Evolutionary conservation across 1,139 yeast species (phyloP).

Genomic region (Dujonia santamariae): DNA sequence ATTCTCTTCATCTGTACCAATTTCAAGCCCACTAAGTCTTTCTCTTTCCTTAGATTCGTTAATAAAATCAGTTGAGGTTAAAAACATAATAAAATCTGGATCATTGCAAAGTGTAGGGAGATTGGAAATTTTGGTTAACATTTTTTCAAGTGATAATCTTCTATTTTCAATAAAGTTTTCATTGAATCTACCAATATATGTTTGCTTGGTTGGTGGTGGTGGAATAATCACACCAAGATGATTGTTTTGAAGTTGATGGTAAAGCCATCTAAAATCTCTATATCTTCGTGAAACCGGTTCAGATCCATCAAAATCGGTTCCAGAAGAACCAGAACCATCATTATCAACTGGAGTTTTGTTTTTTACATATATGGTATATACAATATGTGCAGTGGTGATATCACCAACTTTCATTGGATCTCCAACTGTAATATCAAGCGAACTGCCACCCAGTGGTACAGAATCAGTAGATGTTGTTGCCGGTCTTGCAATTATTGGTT

Average conservation of each 20-base stretch:
- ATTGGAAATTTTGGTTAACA: conserved; percentile 68
- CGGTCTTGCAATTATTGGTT: conserved; percentile 9
- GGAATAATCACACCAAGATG: conserved; percentile 93
- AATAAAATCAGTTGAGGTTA: conserved; percentile 69
- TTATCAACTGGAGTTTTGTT: conserved; percentile 25
- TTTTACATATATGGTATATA: conserved; percentile 70
- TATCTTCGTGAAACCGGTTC: conserved; percentile 71
- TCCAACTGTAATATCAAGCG: conserved; percentile 70
- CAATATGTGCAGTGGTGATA: conserved; percentile 82
- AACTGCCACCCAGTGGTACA: too few species aligned
- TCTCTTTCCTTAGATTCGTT: conserved; percentile 66
- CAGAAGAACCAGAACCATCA: too few species aligned
- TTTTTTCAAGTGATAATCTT: conserved; percentile 80
- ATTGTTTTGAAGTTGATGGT: conserved; percentile 79
- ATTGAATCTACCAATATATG: conserved; percentile 78
- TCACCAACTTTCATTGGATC: conserved; percentile 95
- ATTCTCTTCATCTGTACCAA: not conserved
- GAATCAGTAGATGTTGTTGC: too few species aligned
- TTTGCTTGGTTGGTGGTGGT: conserved; percentile 96
- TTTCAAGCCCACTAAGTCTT: conserved; percentile 49
- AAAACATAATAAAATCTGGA: conserved; percentile 71
- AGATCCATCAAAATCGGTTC: conserved; percentile 27
- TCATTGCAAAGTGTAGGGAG: conserved; percentile 62
- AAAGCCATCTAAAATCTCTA: conserved; percentile 83
- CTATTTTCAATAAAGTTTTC: conserved; percentile 86